Base-by-base conservation (phyloP, 2,329 filamentous ascomycete genomes). In the Cercospora berteroae region DNA sequence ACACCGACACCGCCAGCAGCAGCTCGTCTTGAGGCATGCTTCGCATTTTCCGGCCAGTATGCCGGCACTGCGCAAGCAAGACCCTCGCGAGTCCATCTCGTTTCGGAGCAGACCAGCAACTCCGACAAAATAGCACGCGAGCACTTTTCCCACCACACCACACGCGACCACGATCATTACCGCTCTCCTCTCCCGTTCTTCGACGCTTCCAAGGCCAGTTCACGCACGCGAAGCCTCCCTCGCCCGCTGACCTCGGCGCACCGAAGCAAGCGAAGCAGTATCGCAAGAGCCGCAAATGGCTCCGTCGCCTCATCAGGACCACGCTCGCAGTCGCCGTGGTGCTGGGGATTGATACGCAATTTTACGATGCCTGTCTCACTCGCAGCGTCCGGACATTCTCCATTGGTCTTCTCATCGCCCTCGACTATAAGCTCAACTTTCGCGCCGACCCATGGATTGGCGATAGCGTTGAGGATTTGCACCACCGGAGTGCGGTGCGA, bases 361-460 rank as follows among this genome's bases (percentile, higher is more conserved):
- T 91, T 76, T 96, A 95, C 79, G 92, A 93, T 60, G 90, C 91
- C 0, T 90, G 92, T 12, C 81, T 97, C 27, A 88, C 86, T 42
- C 90, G 95, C 65, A 94, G 91, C 25, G 79, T 91, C 50, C 90
- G 90, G 50, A 97, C 95, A 0, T 97, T 98, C 78, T 85, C 86
- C 48, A 88, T 88, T 2, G 94, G 93, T 7, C 81, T 96, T 10
- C 77, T 94, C 56, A 91, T 96, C 16, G 94, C 94, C 0, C 76
- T 94, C 25, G 95, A 99, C 82, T 98, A 99, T 83, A 98, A 97
- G 82, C 83, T 98, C 79, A 98, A 99, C 80, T 99, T 99, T 80
- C 88, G 92, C 5, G 86, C 91, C 5, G 83, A 93, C 71, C 94
- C 94, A 6, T 86, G 89, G 64, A 86, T 89, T 60, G 92, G 90